Conservation (phyloP, 345 rosid species). For the Luvunga scandens region DNA sequence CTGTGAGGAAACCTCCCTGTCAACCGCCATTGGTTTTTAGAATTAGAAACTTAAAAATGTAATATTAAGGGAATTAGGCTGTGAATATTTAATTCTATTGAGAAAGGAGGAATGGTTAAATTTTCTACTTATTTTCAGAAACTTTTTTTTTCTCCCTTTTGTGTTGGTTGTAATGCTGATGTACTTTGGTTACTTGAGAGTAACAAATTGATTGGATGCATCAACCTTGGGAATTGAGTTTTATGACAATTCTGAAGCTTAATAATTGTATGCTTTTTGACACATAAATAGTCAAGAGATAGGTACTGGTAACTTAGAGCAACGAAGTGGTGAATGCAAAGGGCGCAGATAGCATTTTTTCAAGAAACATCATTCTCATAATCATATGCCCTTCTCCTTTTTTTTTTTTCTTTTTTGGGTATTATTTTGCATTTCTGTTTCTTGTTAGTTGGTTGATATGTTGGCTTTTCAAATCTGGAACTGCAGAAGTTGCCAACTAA, state of each 20-base stretch:
- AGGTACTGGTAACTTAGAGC: background rate
- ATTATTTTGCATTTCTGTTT: background rate
- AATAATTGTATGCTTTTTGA: background rate
- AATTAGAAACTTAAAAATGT: background rate
- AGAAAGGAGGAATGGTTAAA: background rate
- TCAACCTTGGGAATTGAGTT: background rate
- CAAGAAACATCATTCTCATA: background rate
- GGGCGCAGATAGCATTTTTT: background rate
- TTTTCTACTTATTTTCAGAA: background rate
- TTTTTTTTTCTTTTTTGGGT: background rate
- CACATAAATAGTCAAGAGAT: background rate
- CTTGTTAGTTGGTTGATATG: background rate
- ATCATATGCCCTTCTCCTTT: background rate
- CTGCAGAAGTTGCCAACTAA: constrained; percentile 31
- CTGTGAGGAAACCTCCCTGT: background rate
- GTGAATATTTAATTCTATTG: too few species aligned
- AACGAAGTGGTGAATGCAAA: background rate
- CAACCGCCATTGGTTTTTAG: background rate
- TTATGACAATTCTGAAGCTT: background rate
- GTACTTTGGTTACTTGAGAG: background rate
- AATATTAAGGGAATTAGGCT: too few species aligned
- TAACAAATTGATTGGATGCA: background rate
- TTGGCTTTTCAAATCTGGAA: constrained; percentile 11
- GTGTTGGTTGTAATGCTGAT: background rate
- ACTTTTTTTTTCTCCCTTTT: background rate